Base-by-base conservation (phyloP, 139 green algal species). In the Chlamydomonas sphaeroides region DNA sequence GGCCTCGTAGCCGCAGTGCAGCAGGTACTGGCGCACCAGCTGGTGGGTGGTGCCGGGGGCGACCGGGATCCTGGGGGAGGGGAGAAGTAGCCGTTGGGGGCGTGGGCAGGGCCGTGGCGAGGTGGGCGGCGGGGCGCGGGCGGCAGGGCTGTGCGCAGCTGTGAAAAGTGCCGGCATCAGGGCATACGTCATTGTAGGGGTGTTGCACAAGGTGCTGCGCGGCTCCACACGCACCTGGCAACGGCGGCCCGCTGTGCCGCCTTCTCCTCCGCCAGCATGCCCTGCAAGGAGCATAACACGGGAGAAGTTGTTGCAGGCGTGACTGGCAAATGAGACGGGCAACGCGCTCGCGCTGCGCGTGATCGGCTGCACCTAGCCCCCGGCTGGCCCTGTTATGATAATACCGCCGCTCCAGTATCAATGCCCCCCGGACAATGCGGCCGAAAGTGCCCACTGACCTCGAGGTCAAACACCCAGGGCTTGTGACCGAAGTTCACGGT, bases 21-120 rank as follows among this genome's bases (percentile, higher is more conserved):
- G 68, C 51, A 98, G 90, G 87, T 97, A 98, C 61, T 84, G 74
- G 11, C 91, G 91, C 39, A 98, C 94, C n/a, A 98, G n/a, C 71
- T 90, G 71, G 80, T 95, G 91, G 17, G 82, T 86, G 28, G 67
- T 78, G 11, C 83, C 83, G 0, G 89, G 36, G 4, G 86, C 42
- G 32, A 95, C 76, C 7, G 75, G 62, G 0, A 88, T 63, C 42
- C 89, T 92, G 80, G 4, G 57, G 20, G 32, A 59, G 18, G 68
- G 20, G 18, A 36, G 21, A 33, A 25, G 62, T 63, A 28, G n/a
- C n/a, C n/a, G n/a, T n/a, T n/a, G n/a, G n/a, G n/a, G n/a, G n/a
- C 53, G 42, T 10, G 20, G 53, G 53, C 53, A 30, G 53, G 23
- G n/a, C n/a, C n/a, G n/a, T 30, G 53, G 18, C 18, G 5, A 61